Evolutionary conservation across 2,329 filamentous ascomycete species (phyloP).

Genomic region (Pseudogymnoascus sp.): DNA sequence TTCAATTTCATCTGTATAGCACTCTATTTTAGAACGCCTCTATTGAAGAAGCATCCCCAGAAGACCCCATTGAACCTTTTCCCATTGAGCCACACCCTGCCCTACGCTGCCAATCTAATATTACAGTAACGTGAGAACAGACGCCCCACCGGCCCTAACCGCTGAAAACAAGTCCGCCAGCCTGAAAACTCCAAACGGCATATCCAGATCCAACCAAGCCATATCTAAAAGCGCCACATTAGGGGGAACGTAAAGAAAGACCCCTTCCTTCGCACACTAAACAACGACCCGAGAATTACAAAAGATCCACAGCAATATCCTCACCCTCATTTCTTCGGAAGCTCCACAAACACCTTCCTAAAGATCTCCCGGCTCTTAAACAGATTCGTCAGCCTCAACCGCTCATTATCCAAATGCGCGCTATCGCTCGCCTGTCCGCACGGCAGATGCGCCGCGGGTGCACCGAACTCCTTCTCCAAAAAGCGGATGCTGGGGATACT

Average conservation of each 20-base stretch:
- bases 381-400: constrained; percentile 79
- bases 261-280: background rate
- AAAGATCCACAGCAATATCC: background rate
- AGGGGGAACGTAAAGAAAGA: no score
- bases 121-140: background rate
- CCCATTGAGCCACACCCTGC: background rate
- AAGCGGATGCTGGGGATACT: constrained; percentile 93
- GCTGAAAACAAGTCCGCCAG: constrained; percentile 8
- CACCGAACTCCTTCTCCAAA: constrained; percentile 85
- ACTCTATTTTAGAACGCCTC: background rate
- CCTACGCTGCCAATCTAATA: background rate
- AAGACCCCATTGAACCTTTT: background rate
- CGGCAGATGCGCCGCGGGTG: constrained; percentile 84
- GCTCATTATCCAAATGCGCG: constrained; percentile 91
- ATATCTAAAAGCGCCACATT: constrained; percentile 2
- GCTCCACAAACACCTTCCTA: constrained; percentile 62
- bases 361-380: constrained; percentile 92
- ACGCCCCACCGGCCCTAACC: background rate
- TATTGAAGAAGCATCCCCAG: background rate
- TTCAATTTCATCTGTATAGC: background rate
- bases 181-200: constrained; percentile 4
- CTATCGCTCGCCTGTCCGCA: constrained; percentile 92
- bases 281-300: background rate
- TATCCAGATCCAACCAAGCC: constrained; percentile 1
- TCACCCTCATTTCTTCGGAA: constrained; percentile 25